These are phyloP conservation scores for Phytophthora fragariae DNA, from an alignment of 352 stramenopile species.

Conservation along the genomic window DNA sequence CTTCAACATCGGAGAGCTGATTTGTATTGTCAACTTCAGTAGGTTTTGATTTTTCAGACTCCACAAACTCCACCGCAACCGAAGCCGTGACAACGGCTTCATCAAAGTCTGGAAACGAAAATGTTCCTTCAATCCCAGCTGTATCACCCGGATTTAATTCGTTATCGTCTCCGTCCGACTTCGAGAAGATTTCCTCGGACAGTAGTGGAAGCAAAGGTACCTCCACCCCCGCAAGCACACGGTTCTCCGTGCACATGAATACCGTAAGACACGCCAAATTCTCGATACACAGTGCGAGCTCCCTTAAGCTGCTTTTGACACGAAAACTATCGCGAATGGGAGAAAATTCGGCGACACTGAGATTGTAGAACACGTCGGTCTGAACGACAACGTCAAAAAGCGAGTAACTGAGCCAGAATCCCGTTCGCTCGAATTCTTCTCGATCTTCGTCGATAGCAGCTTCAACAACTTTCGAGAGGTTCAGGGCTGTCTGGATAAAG, in stretches of 20 bases:
- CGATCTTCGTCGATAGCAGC: conserved; percentile 20
- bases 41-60: conserved; percentile 7
- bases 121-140: conserved; percentile 43
- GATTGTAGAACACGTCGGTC: conserved; percentile 78
- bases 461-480: conserved; percentile 43
- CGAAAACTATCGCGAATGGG: conserved; percentile 81
- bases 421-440: conserved; percentile 23
- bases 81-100: conserved; percentile 45
- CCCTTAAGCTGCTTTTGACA: conserved; percentile 57
- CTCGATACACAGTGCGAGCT: conserved; percentile 54
- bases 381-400: conserved; percentile 87
- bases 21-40: not conserved
- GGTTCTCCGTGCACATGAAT: conserved; percentile 78
- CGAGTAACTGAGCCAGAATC: conserved; percentile 88
- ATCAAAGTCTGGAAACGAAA: conserved; percentile 50
- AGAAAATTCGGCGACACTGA: conserved; percentile 62
- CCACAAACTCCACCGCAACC: conserved; percentile 41
- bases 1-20: not conserved
- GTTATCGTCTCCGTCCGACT: not conserved
- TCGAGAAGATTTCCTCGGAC: conserved; percentile 36
- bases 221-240: conserved; percentile 66
- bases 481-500: conserved; percentile 52
- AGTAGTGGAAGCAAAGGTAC: conserved; percentile 53
- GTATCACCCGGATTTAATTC: conserved; percentile 12
- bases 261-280: conserved; percentile 47